phyloP scores from a whole-genome alignment of 176 grass and related monocot species.

The Thalia dealbata region DNA sequence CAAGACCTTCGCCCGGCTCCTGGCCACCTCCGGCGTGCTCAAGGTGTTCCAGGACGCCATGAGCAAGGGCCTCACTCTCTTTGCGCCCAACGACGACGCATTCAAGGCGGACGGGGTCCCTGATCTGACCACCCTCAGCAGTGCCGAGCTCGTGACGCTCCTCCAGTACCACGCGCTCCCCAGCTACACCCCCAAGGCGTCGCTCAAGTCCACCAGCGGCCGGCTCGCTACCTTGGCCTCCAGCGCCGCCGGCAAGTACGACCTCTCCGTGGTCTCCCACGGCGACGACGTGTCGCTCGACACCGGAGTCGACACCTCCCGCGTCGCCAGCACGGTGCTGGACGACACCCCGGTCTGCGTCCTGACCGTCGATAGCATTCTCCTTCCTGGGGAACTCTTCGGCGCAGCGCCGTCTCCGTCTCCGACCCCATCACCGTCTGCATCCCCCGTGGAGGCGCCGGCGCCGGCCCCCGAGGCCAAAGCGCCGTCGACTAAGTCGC shows the following conservation, averaged over 20 bases:
- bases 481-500: slow-evolving; percentile 17
- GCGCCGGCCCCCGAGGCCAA: slow-evolving; percentile 33
- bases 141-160: slow-evolving; percentile 70
- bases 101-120: slow-evolving; percentile 64
- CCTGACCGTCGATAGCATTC: slow-evolving; percentile 66
- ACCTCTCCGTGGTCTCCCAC: slow-evolving; percentile 55
- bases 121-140: slow-evolving; percentile 58
- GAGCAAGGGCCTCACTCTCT: slow-evolving; percentile 78
- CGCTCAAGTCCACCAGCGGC: slow-evolving; percentile 64
- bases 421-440: slow-evolving; percentile 28
- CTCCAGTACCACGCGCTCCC: slow-evolving; percentile 93
- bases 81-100: slow-evolving; percentile 87
- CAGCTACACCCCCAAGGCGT: slow-evolving; percentile 75
- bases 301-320: slow-evolving; percentile 74
- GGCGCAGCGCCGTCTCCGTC: slow-evolving; percentile 42
- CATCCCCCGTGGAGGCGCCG: slow-evolving; percentile 16
- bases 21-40: slow-evolving; percentile 64
- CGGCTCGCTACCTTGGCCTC: slow-evolving; percentile 60
- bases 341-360: slow-evolving; percentile 62
- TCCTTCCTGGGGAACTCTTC: slow-evolving; percentile 61
- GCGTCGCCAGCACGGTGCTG: slow-evolving; percentile 70
- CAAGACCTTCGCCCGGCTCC: slow-evolving; percentile 69
- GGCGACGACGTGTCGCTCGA: slow-evolving; percentile 81
- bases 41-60: slow-evolving; percentile 79
- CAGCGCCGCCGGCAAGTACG: slow-evolving; percentile 54